Percentiles rank a stretch among this genome's conserved stretches.
phyloP scores from a whole-genome alignment of 1,139 yeast species.

The Pneumocystis murina region DNA sequence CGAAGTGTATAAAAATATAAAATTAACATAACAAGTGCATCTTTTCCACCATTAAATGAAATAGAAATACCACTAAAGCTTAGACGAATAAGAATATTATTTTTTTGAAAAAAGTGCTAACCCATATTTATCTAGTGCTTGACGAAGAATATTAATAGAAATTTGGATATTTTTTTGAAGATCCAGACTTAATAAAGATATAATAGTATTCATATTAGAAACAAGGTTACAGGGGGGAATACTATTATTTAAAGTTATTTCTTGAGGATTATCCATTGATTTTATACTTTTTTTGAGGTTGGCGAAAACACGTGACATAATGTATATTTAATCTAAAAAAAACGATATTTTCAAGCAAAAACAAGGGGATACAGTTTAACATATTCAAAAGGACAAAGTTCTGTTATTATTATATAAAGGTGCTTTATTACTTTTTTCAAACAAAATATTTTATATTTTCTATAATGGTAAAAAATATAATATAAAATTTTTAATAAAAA shows the following conservation, averaged over 20 bases:
- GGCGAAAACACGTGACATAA: background rate
- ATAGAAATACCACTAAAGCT: constrained; percentile 46
- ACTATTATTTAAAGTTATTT: background rate
- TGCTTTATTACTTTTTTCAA: background rate
- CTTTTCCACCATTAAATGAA: constrained; percentile 84
- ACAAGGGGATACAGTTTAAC: no score
- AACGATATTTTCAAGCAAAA: no score
- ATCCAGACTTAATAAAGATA: background rate
- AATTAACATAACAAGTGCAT: constrained; percentile 69
- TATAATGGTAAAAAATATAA: background rate
- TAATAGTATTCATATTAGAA: background rate
- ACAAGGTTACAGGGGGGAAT: background rate
- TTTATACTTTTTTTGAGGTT: background rate
- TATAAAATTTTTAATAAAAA: background rate
- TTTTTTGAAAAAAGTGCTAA: background rate
- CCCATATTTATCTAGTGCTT: background rate
- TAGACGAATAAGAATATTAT: background rate
- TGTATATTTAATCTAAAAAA: no score
- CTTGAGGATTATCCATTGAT: no score
- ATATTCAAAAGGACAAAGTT: no score
- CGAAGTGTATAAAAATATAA: constrained; percentile 32
- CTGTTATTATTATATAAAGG: no score
- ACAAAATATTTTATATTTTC: background rate
- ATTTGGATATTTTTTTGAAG: background rate
- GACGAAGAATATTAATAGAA: background rate